Percentiles rank a stretch among this genome's conserved stretches.
Evolutionary conservation across 1,284 basidiomycete species (phyloP).

Genomic region (Coniferiporia weirii): DNA sequence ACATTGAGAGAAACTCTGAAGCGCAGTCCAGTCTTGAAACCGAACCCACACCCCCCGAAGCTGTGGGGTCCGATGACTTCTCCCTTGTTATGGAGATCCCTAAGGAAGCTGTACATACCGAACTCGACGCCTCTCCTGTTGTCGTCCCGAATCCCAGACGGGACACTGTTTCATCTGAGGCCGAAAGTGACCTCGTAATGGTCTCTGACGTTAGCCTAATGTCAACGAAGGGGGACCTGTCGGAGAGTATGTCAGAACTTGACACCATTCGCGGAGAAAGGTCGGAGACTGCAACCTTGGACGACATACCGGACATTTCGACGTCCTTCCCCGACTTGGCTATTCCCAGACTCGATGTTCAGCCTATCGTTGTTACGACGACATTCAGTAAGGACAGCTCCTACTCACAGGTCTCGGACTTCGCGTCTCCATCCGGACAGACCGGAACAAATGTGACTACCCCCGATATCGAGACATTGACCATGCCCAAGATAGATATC

Average conservation of each 20-base stretch:
- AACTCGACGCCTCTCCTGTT: background rate
- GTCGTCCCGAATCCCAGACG: background rate
- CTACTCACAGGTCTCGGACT: conserved; percentile 3
- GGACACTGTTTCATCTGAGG: background rate
- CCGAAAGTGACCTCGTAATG: background rate
- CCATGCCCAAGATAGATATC: conserved; percentile 9
- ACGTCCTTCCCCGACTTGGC: conserved; percentile 6
- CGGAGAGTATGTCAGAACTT: conserved; percentile 6
- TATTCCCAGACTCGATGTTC: conserved; percentile 12
- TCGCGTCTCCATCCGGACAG: conserved; percentile 5
- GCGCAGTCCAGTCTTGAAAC: background rate
- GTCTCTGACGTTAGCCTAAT: background rate
- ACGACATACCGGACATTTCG: conserved; percentile 7
- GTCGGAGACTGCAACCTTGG: background rate
- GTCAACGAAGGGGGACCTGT: background rate
- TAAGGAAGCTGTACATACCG: background rate
- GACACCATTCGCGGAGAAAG: conserved; percentile 7
- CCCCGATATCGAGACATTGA: conserved; percentile 9
- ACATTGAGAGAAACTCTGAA: background rate
- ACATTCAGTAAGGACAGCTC: conserved; percentile 13
- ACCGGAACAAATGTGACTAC: conserved; percentile 12
- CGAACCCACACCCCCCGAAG: background rate
- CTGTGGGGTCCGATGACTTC: background rate
- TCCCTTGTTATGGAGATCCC: background rate
- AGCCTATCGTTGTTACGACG: conserved; percentile 1